phyloP scores from a whole-genome alignment of 768 basidiomycete species.

The Coprinellus aureogranulatus region DNA sequence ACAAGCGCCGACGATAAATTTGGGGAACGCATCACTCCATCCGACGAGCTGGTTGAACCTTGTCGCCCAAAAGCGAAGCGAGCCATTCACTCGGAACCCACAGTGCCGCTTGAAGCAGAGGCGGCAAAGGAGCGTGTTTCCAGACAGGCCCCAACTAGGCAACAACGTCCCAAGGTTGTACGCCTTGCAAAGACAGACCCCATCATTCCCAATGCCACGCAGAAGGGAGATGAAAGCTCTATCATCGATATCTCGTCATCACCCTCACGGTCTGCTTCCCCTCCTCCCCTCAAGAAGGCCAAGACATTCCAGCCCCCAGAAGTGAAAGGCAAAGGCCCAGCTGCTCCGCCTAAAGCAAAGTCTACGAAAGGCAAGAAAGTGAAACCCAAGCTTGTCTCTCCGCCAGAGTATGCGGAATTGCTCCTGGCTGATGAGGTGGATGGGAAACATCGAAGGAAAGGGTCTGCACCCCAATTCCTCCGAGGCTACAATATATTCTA shows the following conservation, averaged over 20 bases:
- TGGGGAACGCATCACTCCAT: slow-evolving; percentile 26
- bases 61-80: slow-evolving; percentile 6
- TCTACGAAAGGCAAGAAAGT: slow-evolving; percentile 32
- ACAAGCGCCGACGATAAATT: neutral
- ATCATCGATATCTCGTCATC: slow-evolving; percentile 31
- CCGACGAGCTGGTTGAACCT: slow-evolving; percentile 28
- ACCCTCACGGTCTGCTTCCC: slow-evolving; percentile 28
- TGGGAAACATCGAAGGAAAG: slow-evolving; percentile 9
- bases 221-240: slow-evolving; percentile 23
- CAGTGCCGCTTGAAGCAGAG: slow-evolving; percentile 26
- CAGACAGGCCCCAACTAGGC: slow-evolving; percentile 23
- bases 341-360: slow-evolving; percentile 8
- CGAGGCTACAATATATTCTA: slow-evolving; percentile 58
- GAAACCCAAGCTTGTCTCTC: slow-evolving; percentile 42
- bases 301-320: slow-evolving; percentile 9
- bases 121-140: slow-evolving; percentile 32
- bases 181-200: slow-evolving; percentile 19
- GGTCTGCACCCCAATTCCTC: slow-evolving; percentile 34
- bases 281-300: slow-evolving; percentile 17
- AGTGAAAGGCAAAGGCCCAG: neutral
- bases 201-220: slow-evolving; percentile 11
- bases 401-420: slow-evolving; percentile 53
- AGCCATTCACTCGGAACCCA: slow-evolving; percentile 21
- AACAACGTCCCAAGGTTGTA: slow-evolving; percentile 28
- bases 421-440: slow-evolving; percentile 32